Evolutionary conservation across 345 rosid species (phyloP).

Genomic region (Hibiscus mutabilis): DNA sequence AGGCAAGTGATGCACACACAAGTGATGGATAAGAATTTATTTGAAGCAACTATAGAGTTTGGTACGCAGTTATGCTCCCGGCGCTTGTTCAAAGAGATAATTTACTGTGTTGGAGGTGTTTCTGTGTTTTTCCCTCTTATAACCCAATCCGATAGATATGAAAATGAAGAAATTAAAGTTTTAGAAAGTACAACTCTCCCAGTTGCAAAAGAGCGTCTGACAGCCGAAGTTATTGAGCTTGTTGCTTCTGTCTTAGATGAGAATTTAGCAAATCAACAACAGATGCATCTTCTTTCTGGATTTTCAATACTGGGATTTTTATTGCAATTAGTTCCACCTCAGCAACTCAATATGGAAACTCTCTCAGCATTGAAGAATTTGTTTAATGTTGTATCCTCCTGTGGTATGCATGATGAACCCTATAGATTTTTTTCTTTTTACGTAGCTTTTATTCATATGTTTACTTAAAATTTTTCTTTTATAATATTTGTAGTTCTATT

Average conservation of each 20-base stretch:
- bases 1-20: slow-evolving; percentile 96
- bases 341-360: slow-evolving; percentile 87
- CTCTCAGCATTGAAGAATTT: slow-evolving; percentile 85
- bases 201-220: slow-evolving; percentile 63
- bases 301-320: slow-evolving; percentile 81
- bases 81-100: slow-evolving; percentile 83
- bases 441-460: no score
- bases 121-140: slow-evolving; percentile 94
- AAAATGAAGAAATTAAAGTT: slow-evolving; percentile 42
- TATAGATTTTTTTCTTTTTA: background rate
- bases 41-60: slow-evolving; percentile 69
- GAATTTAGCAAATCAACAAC: slow-evolving; percentile 84
- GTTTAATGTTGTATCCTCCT: slow-evolving; percentile 58
- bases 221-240: slow-evolving; percentile 91
- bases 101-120: slow-evolving; percentile 94
- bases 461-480: no score
- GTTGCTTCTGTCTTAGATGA: slow-evolving; percentile 93
- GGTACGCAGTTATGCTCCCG: slow-evolving; percentile 91
- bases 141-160: slow-evolving; percentile 77
- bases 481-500: slow-evolving; percentile 1
- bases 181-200: slow-evolving; percentile 48
- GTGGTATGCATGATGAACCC: slow-evolving; percentile 49
- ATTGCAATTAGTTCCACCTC: slow-evolving; percentile 79
- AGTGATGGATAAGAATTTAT: slow-evolving; percentile 60
- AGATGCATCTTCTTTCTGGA: slow-evolving; percentile 92